These are phyloP conservation scores for Xerocomus brunneocitrinus DNA, from an alignment of 768 basidiomycete genomes.

Conservation along the genomic window DNA sequence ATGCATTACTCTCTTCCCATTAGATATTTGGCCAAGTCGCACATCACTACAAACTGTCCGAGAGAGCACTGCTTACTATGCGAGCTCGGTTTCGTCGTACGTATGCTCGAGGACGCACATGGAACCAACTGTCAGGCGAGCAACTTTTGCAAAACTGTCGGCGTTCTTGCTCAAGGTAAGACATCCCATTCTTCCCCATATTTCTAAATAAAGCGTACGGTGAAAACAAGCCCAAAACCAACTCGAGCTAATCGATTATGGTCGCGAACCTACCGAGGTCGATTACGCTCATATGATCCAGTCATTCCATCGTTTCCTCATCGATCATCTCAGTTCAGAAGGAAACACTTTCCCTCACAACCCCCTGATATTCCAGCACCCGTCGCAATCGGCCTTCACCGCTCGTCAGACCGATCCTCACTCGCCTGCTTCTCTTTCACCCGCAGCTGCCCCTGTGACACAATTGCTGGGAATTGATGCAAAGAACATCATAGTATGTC, in stretches of 20 bases:
- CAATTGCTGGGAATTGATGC: conserved; percentile 82
- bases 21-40: conserved; percentile 79
- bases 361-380: conserved; percentile 43
- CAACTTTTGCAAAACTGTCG: conserved; percentile 94
- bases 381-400: conserved; percentile 1
- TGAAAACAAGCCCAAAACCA: conserved; percentile 55
- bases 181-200: conserved; percentile 1
- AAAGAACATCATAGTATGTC: conserved; percentile 70
- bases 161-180: conserved; percentile 80
- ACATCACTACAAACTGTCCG: conserved; percentile 83
- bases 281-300: conserved; percentile 90
- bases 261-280: conserved; percentile 64
- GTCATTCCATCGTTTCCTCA: conserved; percentile 88
- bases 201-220: neutral
- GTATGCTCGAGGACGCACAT: conserved; percentile 93
- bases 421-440: conserved; percentile 17
- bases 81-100: conserved; percentile 88
- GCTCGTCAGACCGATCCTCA: conserved; percentile 17
- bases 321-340: conserved; percentile 79
- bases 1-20: conserved; percentile 82
- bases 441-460: conserved; percentile 68
- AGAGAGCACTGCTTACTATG: conserved; percentile 92
- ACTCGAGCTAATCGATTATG: conserved; percentile 87
- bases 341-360: conserved; percentile 62
- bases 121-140: conserved; percentile 95